These are phyloP conservation scores for Sclerotinia nivalis DNA, from an alignment of 2,329 filamentous ascomycete genomes.

Conservation along the genomic window DNA sequence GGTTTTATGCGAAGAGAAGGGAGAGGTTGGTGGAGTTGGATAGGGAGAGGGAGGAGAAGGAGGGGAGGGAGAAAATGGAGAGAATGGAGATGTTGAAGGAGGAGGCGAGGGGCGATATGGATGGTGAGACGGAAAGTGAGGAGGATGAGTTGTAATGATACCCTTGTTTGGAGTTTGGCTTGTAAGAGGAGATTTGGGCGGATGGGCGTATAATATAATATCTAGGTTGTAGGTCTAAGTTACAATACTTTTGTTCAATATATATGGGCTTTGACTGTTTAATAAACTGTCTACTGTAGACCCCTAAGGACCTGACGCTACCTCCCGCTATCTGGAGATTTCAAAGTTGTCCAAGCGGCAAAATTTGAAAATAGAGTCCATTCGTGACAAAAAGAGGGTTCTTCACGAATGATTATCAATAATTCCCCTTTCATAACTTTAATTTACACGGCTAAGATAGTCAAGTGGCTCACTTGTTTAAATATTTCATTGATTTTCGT, in stretches of 20 bases:
- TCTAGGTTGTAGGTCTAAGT: neutral
- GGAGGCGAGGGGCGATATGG: neutral
- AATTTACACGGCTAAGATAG: no score
- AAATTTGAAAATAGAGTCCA: neutral
- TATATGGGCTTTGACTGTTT: neutral
- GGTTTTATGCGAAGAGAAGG: constrained; percentile 70
- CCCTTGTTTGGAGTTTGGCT: neutral
- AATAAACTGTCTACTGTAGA: neutral
- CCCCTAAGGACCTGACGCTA: neutral
- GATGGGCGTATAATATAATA: neutral
- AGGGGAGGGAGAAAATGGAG: neutral
- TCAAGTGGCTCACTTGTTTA: no score
- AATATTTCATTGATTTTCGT: no score
- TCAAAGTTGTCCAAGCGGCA: neutral
- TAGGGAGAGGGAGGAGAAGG: neutral
- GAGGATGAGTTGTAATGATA: constrained; percentile 13
- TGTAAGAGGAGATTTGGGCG: neutral
- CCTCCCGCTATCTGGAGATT: neutral
- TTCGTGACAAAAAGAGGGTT: neutral
- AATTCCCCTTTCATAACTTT: no score
- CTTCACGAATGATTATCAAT: neutral
- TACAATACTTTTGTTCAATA: neutral
- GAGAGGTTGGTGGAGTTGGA: constrained; percentile 32
- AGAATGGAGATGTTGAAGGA: neutral
- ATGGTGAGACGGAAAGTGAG: constrained; percentile 13